phyloP scores from a whole-genome alignment of 352 stramenopile genomes.

The Globisporangium iwayamae region DNA sequence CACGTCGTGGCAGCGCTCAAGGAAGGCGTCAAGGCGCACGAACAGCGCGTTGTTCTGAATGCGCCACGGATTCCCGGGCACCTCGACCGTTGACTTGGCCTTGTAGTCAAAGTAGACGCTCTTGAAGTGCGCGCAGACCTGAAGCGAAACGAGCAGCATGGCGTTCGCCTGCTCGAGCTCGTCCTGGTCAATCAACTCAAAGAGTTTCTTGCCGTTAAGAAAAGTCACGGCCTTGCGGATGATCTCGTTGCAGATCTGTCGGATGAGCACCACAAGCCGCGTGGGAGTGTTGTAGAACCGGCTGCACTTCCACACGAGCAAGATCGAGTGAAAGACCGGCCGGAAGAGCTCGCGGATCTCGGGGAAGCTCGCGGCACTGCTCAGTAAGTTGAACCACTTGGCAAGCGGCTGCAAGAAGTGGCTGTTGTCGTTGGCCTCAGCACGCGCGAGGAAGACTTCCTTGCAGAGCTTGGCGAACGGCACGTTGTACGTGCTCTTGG shows the following conservation, averaged over 20 bases:
- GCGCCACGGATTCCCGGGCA: conserved; percentile 84
- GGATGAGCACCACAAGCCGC: conserved; percentile 83
- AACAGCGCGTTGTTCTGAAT: conserved; percentile 93
- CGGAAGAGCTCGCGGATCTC: conserved; percentile 73
- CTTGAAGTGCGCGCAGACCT: conserved; percentile 89
- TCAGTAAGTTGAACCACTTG: conserved; percentile 55
- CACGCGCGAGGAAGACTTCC: conserved; percentile 84
- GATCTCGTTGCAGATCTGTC: conserved; percentile 88
- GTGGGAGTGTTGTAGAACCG: conserved; percentile 90
- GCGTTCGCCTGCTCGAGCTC: conserved; percentile 66
- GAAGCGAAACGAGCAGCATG: conserved; percentile 70
- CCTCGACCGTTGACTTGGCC: conserved; percentile 71
- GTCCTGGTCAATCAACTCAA: conserved; percentile 77
- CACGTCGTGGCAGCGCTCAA: conserved; percentile 91
- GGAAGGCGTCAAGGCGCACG: conserved; percentile 85
- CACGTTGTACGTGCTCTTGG: conserved; percentile 89
- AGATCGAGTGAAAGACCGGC: conserved; percentile 83
- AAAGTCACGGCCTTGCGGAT: conserved; percentile 71
- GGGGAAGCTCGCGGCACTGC: conserved; percentile 32
- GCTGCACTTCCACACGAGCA: conserved; percentile 90
- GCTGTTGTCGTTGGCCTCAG: conserved; percentile 85
- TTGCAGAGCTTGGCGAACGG: conserved; percentile 92
- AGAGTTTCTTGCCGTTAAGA: conserved; percentile 74
- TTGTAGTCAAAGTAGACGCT: conserved; percentile 93
- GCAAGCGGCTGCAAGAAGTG: conserved; percentile 81